Base-by-base conservation (phyloP, 257 asterid genomes). In the Agastache rugosa region DNA sequence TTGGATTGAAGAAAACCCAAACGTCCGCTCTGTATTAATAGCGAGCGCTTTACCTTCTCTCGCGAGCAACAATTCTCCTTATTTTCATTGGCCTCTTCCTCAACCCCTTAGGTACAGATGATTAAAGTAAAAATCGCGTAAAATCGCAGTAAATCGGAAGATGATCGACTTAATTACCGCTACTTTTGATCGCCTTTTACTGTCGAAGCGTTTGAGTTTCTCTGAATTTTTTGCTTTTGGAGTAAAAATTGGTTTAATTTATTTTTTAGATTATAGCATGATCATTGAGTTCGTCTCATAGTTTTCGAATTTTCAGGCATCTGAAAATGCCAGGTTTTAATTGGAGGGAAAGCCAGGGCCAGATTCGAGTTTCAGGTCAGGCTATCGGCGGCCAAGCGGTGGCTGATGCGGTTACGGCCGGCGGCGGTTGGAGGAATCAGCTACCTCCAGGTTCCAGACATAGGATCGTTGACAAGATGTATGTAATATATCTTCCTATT, bases 381-480 rank as follows among this genome's bases (percentile, higher is more conserved):
- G 83, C 69, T 27, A 82, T 79, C 41, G 81, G 82, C 27, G 90
- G 86, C 63, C 89, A 81, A 55, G 75, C 81, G 16, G 80, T 69
- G 70, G 79, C 83, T 22, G 78, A 81, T 63, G 76, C 82, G 51
- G 86, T 83, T 4, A 79, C 91, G 85, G 97, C 87, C 34, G 77
- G 83, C 44, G 88, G 78, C 48, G 94, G 88, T 73, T 93, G 98
- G 98, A 84, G 93, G 87, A 74, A 73, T 71, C 96, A 85, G 77
- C 87, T 93, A 11, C 90, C 81, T 41, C 80, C 86, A 0, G 90
- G 87, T 70, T 82, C 92, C 45, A 89, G 97, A 45, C 87, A 87
- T 64, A 84, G 89, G 84, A 88, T 88, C 58, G 97, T 92, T 5
- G 90, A 87, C 72, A 90, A 85, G 85, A 84, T 90, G 95, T 85